These are phyloP conservation scores for Nyssa sinensis DNA, from an alignment of 148 eudicot species.

Conservation along the genomic window DNA sequence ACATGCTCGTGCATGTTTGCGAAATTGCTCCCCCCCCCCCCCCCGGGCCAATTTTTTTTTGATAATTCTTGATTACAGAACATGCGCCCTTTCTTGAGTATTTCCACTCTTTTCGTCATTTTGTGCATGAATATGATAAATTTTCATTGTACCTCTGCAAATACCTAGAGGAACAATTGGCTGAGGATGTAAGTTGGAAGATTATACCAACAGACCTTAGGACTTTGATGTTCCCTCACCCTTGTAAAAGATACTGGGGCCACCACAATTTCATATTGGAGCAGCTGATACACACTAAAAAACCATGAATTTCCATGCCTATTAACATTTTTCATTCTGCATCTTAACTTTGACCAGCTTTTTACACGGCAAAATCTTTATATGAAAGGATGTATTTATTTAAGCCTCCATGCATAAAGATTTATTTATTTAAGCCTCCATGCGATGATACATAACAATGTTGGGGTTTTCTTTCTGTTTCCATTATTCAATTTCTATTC, in stretches of 20 bases:
- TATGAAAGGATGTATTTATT: neutral
- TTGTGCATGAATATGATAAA: neutral
- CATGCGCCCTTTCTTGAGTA: neutral
- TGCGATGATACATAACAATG: no score
- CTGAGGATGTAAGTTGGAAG: neutral
- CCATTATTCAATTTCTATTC: neutral
- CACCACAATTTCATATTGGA: no score
- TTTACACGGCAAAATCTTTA: neutral
- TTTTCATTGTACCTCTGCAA: neutral
- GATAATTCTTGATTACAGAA: neutral
- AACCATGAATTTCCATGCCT: neutral
- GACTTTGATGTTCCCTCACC: no score
- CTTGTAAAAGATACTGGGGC: no score
- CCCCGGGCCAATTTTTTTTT: neutral
- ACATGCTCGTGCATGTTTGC: no score
- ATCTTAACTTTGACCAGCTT: neutral
- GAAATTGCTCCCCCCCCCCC: no score
- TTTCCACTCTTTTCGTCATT: neutral
- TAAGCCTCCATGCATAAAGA: neutral
- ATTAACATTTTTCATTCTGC: neutral
- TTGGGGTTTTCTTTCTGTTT: no score
- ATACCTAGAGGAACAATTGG: neutral
- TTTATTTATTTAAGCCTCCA: neutral
- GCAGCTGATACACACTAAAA: neutral
- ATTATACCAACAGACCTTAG: no score